phyloP scores from a whole-genome alignment of 2,329 filamentous ascomycete genomes.

The Ophiostoma sp. region DNA sequence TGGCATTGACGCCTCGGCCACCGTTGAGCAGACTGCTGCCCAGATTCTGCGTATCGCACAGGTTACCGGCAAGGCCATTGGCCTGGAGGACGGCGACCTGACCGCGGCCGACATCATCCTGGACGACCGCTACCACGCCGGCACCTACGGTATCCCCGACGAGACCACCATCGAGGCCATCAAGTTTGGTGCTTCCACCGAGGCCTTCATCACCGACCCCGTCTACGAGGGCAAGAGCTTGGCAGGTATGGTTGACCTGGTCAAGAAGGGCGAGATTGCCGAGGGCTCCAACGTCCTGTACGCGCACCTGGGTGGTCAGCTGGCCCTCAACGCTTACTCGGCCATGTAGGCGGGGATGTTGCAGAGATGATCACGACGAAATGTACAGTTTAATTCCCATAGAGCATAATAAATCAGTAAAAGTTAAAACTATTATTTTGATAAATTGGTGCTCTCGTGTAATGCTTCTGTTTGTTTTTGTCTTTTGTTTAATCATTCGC shows the following conservation, averaged over 20 bases:
- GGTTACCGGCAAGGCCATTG: conserved; percentile 58
- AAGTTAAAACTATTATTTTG: neutral
- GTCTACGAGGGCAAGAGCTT: conserved; percentile 74
- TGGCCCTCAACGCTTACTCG: conserved; percentile 64
- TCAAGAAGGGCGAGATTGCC: conserved; percentile 55
- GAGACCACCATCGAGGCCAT: conserved; percentile 62
- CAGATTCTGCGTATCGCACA: conserved; percentile 64
- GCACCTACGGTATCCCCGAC: conserved; percentile 63
- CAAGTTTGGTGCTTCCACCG: conserved; percentile 60
- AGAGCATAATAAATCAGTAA: conserved; percentile 12
- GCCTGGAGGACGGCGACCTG: conserved; percentile 54
- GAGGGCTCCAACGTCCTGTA: conserved; percentile 62
- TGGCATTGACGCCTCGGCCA: conserved; percentile 62
- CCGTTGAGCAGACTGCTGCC: conserved; percentile 54
- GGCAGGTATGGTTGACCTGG: conserved; percentile 65
- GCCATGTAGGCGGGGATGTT: conserved; percentile 31
- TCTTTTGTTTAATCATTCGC: no score
- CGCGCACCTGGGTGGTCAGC: conserved; percentile 64
- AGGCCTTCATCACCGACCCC: conserved; percentile 69
- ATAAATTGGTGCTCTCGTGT: neutral
- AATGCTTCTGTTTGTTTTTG: neutral
- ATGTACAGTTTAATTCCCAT: conserved; percentile 9
- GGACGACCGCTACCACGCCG: conserved; percentile 60
- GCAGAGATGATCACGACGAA: conserved; percentile 7
- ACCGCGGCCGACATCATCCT: conserved; percentile 58